These are phyloP conservation scores for Ambrosia artemisiifolia DNA, from an alignment of 129 eudicot species.

Conservation along the genomic window DNA sequence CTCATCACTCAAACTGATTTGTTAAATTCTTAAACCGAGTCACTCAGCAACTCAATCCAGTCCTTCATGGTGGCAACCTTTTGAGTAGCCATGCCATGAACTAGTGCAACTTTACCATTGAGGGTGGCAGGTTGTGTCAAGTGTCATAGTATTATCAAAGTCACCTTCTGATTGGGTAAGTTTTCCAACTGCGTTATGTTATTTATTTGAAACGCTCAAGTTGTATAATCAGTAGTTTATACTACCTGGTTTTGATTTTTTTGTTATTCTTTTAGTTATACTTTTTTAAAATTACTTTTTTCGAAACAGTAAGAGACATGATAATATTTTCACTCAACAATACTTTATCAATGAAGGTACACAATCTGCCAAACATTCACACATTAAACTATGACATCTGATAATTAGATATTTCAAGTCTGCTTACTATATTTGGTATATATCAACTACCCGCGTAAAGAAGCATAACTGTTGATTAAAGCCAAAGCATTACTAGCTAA, in stretches of 20 bases:
- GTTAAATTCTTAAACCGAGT: conserved; percentile 28
- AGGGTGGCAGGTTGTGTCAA: too few relatives aligned
- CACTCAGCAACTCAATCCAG: conserved; percentile 28
- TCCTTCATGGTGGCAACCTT: conserved; percentile 40
- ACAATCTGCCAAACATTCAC: not conserved
- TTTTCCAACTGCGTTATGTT: too few relatives aligned
- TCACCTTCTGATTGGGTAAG: not conserved
- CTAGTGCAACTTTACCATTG: not conserved
- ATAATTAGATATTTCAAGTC: not conserved
- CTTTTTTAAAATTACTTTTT: too few relatives aligned
- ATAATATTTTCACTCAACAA: not conserved
- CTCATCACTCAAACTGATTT: conserved; percentile 27
- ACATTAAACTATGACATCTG: not conserved
- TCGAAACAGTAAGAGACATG: not conserved
- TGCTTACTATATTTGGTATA: not conserved
- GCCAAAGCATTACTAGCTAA: conserved; percentile 60
- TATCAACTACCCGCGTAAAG: conserved; percentile 12
- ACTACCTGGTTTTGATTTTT: too few relatives aligned
- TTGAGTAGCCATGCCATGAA: conserved; percentile 26
- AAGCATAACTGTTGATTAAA: conserved; percentile 50
- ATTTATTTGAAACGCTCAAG: too few relatives aligned
- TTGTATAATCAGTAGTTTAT: too few relatives aligned
- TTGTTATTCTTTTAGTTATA: too few relatives aligned
- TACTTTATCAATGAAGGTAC: not conserved
- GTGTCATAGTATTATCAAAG: too few relatives aligned